Conservation (phyloP, 23 red algal genomes). For the Gracilaria domingensis region DNA sequence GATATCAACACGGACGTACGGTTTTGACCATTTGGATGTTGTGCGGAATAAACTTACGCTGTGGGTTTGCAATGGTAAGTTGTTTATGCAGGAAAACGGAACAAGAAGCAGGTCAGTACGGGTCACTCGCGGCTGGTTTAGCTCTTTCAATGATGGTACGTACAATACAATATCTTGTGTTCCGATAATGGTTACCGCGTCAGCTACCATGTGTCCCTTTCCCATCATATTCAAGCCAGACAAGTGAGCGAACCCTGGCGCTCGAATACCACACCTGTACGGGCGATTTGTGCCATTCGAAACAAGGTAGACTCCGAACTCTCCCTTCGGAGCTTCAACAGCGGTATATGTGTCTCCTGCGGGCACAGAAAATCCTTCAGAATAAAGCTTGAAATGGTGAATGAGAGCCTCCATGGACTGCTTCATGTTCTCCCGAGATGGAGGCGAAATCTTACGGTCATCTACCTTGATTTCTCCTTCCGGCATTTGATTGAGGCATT, state of each 20-base stretch:
- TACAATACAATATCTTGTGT: constrained; percentile 98
- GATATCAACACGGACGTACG: not conserved
- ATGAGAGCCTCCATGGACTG: constrained; percentile 99
- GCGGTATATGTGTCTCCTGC: constrained; percentile 95
- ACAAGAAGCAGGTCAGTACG: not conserved
- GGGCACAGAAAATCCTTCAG: constrained; percentile 95
- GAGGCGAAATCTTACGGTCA: constrained; percentile 98
- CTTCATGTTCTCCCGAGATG: constrained; percentile 96
- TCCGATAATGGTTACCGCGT: constrained; percentile 97
- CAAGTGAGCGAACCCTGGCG: constrained; percentile 99
- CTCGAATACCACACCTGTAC: constrained; percentile 94
- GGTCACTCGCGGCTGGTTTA: not conserved
- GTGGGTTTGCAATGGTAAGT: not conserved
- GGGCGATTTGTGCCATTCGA: constrained; percentile 98
- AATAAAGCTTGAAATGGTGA: constrained; percentile 99
- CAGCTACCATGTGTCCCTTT: constrained; percentile 98
- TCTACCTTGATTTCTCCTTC: constrained; percentile 99
- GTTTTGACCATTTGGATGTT: not conserved
- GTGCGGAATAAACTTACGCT: constrained; percentile 6
- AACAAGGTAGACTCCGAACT: constrained; percentile 94
- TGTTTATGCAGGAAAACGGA: not conserved
- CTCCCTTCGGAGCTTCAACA: constrained; percentile 99
- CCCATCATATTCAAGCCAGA: constrained; percentile 92
- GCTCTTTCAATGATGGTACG: not conserved
- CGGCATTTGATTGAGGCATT: constrained; percentile 99